Evolutionary conservation across 1,284 basidiomycete species (phyloP), one percentile per base, ranked within the genome.

Genomic region (Pseudozyma flocculosa): DNA sequence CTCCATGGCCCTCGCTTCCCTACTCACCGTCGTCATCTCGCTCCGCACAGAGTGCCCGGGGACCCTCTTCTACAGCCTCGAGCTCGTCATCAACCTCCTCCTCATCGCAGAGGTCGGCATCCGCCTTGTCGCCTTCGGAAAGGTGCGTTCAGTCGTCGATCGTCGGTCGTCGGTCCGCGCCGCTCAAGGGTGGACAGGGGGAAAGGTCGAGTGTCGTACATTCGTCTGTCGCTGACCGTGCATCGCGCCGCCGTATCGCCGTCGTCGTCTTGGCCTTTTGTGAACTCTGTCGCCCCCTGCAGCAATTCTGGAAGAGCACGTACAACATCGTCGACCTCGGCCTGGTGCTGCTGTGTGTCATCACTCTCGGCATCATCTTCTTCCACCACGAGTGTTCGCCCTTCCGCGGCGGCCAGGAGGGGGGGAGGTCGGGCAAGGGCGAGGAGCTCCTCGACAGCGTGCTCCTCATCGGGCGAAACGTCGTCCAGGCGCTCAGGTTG

Each of bases 331-430:
- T 78, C 19, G 75, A 78, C 41, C 57, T 78, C 17, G 56, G 61
- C 36, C 53, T 78, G 17, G 74, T 76, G 2, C 34, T 72, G 18
- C 38, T 78, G 8, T 78, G 75, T 48, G 53, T 68, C 15, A 41
- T 78, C 9, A 78, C 75, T 23, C 61, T 78, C 19, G 32, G 70
- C 30, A 60, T 78, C 36, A 62, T 78, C 49, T 71, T 74, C 24
- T 68, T 78, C 45, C 64, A 70, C 19, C 74, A 75, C 50, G 75
- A 73, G 19, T 78, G 75, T 53, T 73, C 73, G 21, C 75, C 75
- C 2, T 67, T 63, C 48, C 54, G 62, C 5, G 49, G 62, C 15
- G 52, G 55, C 14, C 53, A 50, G 14, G n/a, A n/a, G n/a, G 45
- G 46, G 11, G 54, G 45, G 26, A 45, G 75, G 14, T 48, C 56